Evolutionary conservation across 352 stramenopile species (phyloP).

Genomic region (Pythium vanterpoolii): DNA sequence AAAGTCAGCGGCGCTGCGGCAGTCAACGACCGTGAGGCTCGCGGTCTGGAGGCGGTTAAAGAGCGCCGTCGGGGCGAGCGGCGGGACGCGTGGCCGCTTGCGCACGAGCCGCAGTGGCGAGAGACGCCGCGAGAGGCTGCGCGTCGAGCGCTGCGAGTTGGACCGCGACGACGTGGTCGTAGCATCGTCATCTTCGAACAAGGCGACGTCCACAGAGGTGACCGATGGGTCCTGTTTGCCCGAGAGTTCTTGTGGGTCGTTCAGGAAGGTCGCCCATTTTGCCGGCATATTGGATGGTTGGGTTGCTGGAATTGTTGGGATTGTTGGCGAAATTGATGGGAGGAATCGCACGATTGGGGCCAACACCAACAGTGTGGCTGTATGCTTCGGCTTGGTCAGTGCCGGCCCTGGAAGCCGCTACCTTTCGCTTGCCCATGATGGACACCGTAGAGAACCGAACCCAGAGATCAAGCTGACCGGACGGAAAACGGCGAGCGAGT

Average conservation of each 20-base stretch:
- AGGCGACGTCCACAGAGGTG: not conserved
- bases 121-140: slow-evolving; percentile 26
- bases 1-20: slow-evolving; percentile 51
- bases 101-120: slow-evolving; percentile 23
- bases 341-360: too few species aligned
- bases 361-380: not conserved
- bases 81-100: slow-evolving; percentile 38
- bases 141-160: slow-evolving; percentile 16
- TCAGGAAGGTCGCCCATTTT: slow-evolving; percentile 4
- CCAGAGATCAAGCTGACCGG: slow-evolving; percentile 4
- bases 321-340: not conserved
- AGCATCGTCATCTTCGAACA: slow-evolving; percentile 13
- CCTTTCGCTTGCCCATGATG: not conserved
- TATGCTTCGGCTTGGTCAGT: not conserved
- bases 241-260: not conserved
- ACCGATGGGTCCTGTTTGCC: not conserved
- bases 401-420: not conserved
- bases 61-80: slow-evolving; percentile 62
- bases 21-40: slow-evolving; percentile 65
- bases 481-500: slow-evolving; percentile 8
- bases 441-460: not conserved
- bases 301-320: not conserved
- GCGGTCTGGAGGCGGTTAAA: slow-evolving; percentile 73
- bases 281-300: slow-evolving; percentile 7
- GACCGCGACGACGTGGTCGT: slow-evolving; percentile 8